These are phyloP conservation scores for Pythium graminicola DNA, from an alignment of 352 stramenopile genomes.

Conservation along the genomic window DNA sequence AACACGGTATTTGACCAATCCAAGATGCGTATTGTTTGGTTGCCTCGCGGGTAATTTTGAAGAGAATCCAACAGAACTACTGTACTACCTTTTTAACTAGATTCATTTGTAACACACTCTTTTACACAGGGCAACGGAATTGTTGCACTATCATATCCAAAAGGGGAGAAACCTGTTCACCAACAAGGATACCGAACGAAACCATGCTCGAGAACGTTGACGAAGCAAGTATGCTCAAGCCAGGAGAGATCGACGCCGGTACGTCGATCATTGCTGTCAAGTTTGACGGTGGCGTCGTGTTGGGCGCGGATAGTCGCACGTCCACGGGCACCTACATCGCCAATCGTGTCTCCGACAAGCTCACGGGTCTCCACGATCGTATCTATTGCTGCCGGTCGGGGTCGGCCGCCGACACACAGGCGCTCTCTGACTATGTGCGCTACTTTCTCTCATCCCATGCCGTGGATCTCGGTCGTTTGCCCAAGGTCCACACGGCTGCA, in stretches of 20 bases:
- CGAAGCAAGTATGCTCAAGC: conserved; percentile 69
- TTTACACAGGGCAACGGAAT: neutral
- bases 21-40: no score
- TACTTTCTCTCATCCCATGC: conserved; percentile 77
- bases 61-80: no score
- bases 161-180: neutral
- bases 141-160: conserved; percentile 14
- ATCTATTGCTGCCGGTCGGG: conserved; percentile 98
- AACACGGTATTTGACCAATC: no score
- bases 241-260: conserved; percentile 91
- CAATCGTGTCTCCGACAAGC: conserved; percentile 97
- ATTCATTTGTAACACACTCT: conserved; percentile 2
- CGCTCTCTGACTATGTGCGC: conserved; percentile 74
- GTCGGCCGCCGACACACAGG: conserved; percentile 97
- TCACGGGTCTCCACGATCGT: conserved; percentile 94
- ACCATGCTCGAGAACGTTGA: conserved; percentile 44
- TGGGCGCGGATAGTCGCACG: conserved; percentile 93
- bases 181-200: neutral
- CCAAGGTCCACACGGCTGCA: conserved; percentile 96
- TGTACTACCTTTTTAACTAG: no score
- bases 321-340: conserved; percentile 96
- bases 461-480: conserved; percentile 81
- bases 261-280: conserved; percentile 98
- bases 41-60: no score
- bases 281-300: conserved; percentile 95